Percentiles rank a stretch among this genome's conserved stretches.
These are phyloP conservation scores for Xylaria scruposa DNA, from an alignment of 495 filamentous ascomycete genomes.

Conservation along the genomic window DNA sequence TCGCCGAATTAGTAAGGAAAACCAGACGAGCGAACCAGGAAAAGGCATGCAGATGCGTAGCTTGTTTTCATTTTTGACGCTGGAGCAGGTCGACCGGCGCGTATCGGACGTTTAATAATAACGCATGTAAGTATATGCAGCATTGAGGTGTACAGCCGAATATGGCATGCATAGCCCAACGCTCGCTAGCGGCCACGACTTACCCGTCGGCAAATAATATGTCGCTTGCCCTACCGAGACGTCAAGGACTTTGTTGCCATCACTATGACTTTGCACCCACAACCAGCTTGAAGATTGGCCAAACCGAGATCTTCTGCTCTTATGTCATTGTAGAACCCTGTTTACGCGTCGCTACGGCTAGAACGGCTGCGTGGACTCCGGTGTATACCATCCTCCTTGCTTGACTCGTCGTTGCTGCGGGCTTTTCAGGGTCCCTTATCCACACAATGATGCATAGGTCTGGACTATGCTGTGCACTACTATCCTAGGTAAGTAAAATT, in stretches of 20 bases:
- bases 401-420: constrained; percentile 4
- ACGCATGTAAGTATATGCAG: constrained; percentile 17
- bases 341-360: background rate
- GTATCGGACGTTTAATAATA: constrained; percentile 22
- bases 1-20: constrained; percentile 20
- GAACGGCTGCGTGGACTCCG: background rate
- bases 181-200: constrained; percentile 24
- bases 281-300: background rate
- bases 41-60: constrained; percentile 9
- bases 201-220: constrained; percentile 26
- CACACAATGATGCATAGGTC: constrained; percentile 6
- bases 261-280: background rate
- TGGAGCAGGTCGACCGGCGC: constrained; percentile 1
- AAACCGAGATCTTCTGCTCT: background rate
- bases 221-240: constrained; percentile 16
- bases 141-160: constrained; percentile 27
- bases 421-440: constrained; percentile 20
- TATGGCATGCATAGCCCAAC: constrained; percentile 26
- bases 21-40: constrained; percentile 1
- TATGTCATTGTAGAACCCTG: background rate
- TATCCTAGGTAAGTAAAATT: constrained; percentile 7
- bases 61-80: constrained; percentile 3
- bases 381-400: background rate
- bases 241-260: background rate
- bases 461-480: background rate